Base-by-base conservation (phyloP, 192 early-diverging fungal species). In the Coemansia sp. region DNA sequence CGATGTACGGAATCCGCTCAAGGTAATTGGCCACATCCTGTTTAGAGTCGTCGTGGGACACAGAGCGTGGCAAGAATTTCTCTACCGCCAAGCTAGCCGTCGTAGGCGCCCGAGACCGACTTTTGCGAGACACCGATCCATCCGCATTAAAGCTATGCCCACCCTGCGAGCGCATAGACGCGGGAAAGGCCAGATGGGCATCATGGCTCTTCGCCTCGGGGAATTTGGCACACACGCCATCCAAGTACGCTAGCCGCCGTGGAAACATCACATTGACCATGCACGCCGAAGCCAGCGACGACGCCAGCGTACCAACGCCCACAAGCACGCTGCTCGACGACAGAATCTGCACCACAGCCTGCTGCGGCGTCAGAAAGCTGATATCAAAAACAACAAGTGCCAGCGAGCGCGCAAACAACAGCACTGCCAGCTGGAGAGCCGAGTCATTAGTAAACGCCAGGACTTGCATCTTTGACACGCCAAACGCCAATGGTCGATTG, bases 31-130 rank as follows among this genome's bases (percentile, higher is more conserved):
- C 26, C 51, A 55, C 51, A 5, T 55, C 53, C 39, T 33, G 26
- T 4, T 57, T 33, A 33, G 56, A 31, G 31, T 31, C 40, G 37
- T 66, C 40, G 35, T 21, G 56, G 10, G 31, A 36, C n/a, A 14
- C 3, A 55, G 51, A 55, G 7, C 28, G 51, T 0, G 51, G 42
- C 65, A 73, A 62, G 3, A 66, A 38, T 45, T 80, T 80, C 36
- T 80, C 77, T 2, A 80, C 77, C 0, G 77, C 77, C 61, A 80
- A 46, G 39, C 77, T 80, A 10, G 77, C 77, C 0, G 77, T 63
- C 0, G 77, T 80, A 0, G 77, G 72, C 0, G 77, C 77, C 9
- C 77, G 62, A 26, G 77, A 80, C 18, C 77, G 73, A 11, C 58
- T 59, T 10, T 65, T 65, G 7, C 57, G 42, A 2, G 59, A 59